Conservation (phyloP, 176 grass and related monocot species). For the Raddia distichophylla region DNA sequence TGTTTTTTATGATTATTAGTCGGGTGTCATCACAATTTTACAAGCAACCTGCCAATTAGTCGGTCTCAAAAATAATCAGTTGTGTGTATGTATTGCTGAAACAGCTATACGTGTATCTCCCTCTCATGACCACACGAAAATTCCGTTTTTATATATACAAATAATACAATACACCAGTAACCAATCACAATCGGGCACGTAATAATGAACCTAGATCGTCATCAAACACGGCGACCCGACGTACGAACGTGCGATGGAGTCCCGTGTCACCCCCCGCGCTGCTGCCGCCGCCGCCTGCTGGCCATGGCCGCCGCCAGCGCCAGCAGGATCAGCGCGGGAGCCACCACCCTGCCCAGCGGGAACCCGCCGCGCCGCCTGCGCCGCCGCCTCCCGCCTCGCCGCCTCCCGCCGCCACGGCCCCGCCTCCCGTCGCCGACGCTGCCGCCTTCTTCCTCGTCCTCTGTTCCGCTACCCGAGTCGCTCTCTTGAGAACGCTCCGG, state of each 20-base stretch:
- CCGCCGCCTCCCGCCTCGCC: background rate
- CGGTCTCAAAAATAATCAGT: too few relatives aligned
- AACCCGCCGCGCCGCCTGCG: background rate
- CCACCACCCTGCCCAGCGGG: slow-evolving; percentile 34
- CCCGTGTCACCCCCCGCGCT: background rate
- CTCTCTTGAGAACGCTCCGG: background rate
- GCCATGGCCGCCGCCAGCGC: slow-evolving; percentile 4
- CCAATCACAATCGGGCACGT: background rate
- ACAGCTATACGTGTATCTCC: too few relatives aligned
- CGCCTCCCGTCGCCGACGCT: rapidly evolving
- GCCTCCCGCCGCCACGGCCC: background rate
- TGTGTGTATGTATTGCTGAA: too few relatives aligned
- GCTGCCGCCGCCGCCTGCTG: slow-evolving; percentile 26
- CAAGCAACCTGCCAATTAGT: too few relatives aligned
- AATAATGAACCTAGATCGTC: background rate
- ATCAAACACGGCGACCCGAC: background rate
- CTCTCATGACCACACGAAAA: background rate
- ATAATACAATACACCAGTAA: background rate
- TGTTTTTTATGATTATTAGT: too few relatives aligned
- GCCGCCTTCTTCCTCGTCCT: background rate
- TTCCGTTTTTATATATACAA: background rate
- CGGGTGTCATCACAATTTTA: too few relatives aligned
- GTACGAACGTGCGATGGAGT: background rate
- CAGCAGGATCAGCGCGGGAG: slow-evolving; percentile 28
- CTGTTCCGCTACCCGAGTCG: background rate